Evolutionary conservation across 768 basidiomycete species (phyloP), one percentile per base, ranked within the genome.

Genomic region (Podaxis mareebaensis): DNA sequence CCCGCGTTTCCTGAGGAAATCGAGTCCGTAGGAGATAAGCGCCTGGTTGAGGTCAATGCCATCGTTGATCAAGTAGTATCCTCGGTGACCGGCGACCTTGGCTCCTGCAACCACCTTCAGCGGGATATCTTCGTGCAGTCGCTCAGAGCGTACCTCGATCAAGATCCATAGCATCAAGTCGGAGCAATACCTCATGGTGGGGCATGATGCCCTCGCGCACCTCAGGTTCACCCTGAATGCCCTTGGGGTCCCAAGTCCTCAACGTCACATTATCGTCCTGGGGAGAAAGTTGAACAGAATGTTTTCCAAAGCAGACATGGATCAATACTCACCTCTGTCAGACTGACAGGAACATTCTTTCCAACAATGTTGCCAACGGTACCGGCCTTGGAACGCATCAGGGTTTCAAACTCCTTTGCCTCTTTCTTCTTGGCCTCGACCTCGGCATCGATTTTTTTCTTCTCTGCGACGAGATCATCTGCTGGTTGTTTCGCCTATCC

Each of bases 11-110:
- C 94, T 84, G 58, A 99, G 81, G 76, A 96, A 99, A 72, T 99
- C 92, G 67, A 99, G 88, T 4, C 94, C 95, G 70, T 99, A 98
- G 54, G 89, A 85, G 75, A 99, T 92, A 53, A 99, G 81, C 0
- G 97, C 97, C 75, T 96, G 97, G 75, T 99, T 99, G 48, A 99
- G 85, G 77, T 99, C 96, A 67, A 99, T 85, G 55, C 97, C 97
- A 69, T 98, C 96, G 75, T 92, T 90, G 5, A 89, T 96, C 42
- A 99, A 83, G 84, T 94, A 99, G 81, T 93, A 99, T 0, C 96
- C 97, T 75, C 97, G 83, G 79, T 99, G 97, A 1, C 97, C 97
- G 10, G 90, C 85, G 57, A 98, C 85, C 78, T 99, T 99, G 52
- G 93, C 85, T 54, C 94, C 93, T 95, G 66, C 53, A n/a, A 51